phyloP scores from a whole-genome alignment of 441 rosid genomes.

The Cnidoscolus chayamansa region DNA sequence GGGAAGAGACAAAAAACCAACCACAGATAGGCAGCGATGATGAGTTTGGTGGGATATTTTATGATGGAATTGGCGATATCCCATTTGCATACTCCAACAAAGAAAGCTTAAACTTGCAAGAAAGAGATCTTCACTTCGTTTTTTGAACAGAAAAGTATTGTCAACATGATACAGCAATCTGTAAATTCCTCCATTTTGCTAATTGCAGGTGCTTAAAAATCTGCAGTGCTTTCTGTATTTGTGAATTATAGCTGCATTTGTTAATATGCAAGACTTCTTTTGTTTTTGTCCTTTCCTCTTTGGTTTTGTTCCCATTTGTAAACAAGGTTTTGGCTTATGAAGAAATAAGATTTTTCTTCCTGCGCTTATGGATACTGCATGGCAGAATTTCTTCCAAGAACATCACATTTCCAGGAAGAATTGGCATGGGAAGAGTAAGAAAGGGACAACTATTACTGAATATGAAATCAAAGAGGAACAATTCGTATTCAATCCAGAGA shows the following conservation, averaged over 20 bases:
- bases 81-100: conserved; percentile 31
- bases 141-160: conserved; percentile 21
- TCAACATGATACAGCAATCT: background rate
- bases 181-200: conserved; percentile 7
- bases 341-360: background rate
- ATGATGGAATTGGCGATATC: conserved; percentile 33
- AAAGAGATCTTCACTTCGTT: conserved; percentile 32
- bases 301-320: background rate
- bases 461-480: too few species aligned
- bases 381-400: background rate
- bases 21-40: conserved; percentile 29
- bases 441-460: too few species aligned
- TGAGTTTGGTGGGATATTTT: conserved; percentile 35
- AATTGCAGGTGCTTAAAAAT: background rate
- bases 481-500: too few species aligned
- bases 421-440: too few species aligned
- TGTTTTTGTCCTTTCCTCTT: background rate
- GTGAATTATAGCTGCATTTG: conserved; percentile 2
- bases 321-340: conserved; percentile 10
- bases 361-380: background rate
- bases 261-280: background rate
- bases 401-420: background rate
- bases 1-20: conserved; percentile 34
- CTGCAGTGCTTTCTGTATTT: background rate
- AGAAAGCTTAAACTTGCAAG: conserved; percentile 34